A percentile compares a stretch with the other conserved stretches of the same genome.
phyloP scores from a whole-genome alignment of 768 basidiomycete species.

The Pleurotus eryngii region DNA sequence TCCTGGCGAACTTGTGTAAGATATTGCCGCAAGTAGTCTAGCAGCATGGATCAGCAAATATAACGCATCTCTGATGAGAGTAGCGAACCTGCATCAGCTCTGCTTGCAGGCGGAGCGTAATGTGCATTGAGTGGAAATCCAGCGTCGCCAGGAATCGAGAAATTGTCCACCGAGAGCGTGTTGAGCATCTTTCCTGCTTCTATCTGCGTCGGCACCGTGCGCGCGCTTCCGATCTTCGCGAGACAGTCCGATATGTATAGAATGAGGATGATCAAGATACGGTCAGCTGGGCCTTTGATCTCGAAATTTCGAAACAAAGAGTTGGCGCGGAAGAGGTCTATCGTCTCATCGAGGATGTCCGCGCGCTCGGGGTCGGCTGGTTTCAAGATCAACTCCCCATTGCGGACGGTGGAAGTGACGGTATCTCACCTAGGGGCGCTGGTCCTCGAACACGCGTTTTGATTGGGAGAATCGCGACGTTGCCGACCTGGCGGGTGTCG shows the following conservation, averaged over 20 bases:
- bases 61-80: background rate
- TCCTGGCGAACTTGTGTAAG: conserved; percentile 93
- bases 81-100: conserved; percentile 73
- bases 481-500: conserved; percentile 83
- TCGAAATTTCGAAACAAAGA: conserved; percentile 99
- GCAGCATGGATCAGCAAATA: conserved; percentile 10
- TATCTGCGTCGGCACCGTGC: conserved; percentile 67
- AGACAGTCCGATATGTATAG: conserved; percentile 98
- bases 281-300: conserved; percentile 97
- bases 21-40: conserved; percentile 89
- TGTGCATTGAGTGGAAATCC: conserved; percentile 91
- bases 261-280: conserved; percentile 94
- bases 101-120: conserved; percentile 75
- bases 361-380: conserved; percentile 74
- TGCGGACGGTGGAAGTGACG: conserved; percentile 13
- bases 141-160: conserved; percentile 93
- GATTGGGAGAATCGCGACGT: conserved; percentile 87
- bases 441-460: conserved; percentile 90
- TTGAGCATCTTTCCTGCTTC: conserved; percentile 88
- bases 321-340: conserved; percentile 97
- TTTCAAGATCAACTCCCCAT: conserved; percentile 10
- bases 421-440: conserved; percentile 66
- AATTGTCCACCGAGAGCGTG: conserved; percentile 90
- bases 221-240: conserved; percentile 75
- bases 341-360: conserved; percentile 94